Base-by-base conservation (phyloP, 306 rosid species). In the Fragaria iinumae region DNA sequence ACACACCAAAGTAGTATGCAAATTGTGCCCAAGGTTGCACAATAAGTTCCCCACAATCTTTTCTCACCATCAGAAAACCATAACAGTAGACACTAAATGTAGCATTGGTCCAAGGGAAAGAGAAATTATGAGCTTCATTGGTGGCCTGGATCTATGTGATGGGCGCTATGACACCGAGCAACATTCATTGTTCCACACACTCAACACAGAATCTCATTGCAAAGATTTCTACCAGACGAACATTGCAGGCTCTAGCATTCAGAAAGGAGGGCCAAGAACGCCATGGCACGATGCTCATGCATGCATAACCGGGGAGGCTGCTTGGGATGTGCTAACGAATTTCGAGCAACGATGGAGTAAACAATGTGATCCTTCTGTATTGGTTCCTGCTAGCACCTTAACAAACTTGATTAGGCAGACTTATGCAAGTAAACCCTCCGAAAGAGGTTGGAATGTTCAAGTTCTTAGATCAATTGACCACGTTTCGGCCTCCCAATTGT, bases 241-340 rank as follows among this genome's bases (percentile, higher is more conserved):
- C 77, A 88, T 95, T 53, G 77, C 88, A 7, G 91, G 97, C 45
- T 92, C 97, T 55, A 88, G 89, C 84, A 78, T 88, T 60, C 82
- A 85, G 13, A 87, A 80, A 83, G 99, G 99, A 34, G 99, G 99
- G 83, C 99, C 99, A 47, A 89, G 99, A 78, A 84, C 87, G 77
- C 97, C 97, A 38, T 95, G 99, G 99, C 97, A 95, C 73, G 99
- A 95, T 88, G 91, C 89, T 56, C 99, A 95, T 82, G 96, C 99
- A 74, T 85, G 99, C 80, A 80, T 95, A 39, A 87, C 80, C 0
- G 99, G 99, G 23, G 93, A 86, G 53, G 97, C 96, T 18, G 97
- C 97, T 65, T 87, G 96, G 96, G 99, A 95, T 76, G 83, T 95
- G 3, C 77, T 95, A 72, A 85, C 96, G 17, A 95, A 95, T 73